These are phyloP conservation scores for Chrysanthemum makinoi DNA, from an alignment of 129 eudicot genomes.

Conservation along the genomic window DNA sequence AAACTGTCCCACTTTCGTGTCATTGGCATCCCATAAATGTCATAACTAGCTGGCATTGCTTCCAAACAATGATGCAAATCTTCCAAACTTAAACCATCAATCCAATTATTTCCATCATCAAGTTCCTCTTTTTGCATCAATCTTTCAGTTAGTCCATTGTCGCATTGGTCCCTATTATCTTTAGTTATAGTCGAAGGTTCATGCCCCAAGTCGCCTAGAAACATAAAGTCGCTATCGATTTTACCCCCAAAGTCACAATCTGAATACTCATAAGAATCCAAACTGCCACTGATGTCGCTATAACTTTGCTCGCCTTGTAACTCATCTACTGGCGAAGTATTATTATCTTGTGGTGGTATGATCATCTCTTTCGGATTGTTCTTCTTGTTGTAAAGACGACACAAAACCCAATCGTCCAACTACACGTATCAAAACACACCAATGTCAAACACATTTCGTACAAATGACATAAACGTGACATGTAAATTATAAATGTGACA, in stretches of 20 bases:
- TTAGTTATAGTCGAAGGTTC: not conserved
- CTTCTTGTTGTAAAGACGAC: constrained; percentile 39
- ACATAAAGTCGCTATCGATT: constrained; percentile 13
- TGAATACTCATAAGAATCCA: constrained; percentile 21
- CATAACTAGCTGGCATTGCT: constrained; percentile 29
- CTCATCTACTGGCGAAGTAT: constrained; percentile 17
- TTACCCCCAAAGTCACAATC: constrained; percentile 29
- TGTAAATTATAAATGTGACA: not conserved
- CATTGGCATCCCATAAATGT: constrained; percentile 20
- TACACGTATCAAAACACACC: constrained; percentile 8
- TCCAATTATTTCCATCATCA: constrained; percentile 21
- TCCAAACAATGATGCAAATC: constrained; percentile 28
- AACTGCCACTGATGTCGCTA: constrained; percentile 28
- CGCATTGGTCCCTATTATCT: not conserved
- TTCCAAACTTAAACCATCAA: constrained; percentile 30
- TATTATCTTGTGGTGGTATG: not conserved
- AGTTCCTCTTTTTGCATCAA: constrained; percentile 13
- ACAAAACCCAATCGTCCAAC: constrained; percentile 41
- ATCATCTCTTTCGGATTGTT: constrained; percentile 27
- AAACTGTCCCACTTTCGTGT: too few species aligned
- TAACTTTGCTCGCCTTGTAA: constrained; percentile 6
- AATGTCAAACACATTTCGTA: not conserved
- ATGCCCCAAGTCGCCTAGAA: not conserved
- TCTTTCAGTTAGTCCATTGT: not conserved
- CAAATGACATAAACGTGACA: not conserved